These are phyloP conservation scores for Xylariaceae sp. DNA, from an alignment of 2,329 filamentous ascomycete genomes.

Conservation along the genomic window DNA sequence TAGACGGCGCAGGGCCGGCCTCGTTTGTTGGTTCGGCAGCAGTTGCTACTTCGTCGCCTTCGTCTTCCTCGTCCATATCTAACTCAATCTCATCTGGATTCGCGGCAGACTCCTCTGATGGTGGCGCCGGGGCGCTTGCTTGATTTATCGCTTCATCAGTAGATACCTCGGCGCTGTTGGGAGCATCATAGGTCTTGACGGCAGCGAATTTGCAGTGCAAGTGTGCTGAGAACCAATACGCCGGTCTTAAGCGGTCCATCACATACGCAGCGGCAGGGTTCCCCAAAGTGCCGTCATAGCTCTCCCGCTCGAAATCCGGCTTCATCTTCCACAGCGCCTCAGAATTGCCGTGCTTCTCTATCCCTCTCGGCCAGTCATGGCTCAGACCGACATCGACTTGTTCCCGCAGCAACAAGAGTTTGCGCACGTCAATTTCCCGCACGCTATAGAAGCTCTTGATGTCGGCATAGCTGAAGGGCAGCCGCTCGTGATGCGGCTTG, in stretches of 20 bases:
- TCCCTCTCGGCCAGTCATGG: slow-evolving; percentile 89
- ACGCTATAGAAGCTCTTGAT: slow-evolving; percentile 86
- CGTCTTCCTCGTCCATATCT: slow-evolving; percentile 14
- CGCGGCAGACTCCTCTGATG: slow-evolving; percentile 46
- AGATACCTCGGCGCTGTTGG: slow-evolving; percentile 26
- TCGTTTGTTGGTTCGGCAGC: neutral
- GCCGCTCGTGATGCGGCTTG: slow-evolving; percentile 78
- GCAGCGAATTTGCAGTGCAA: slow-evolving; percentile 88
- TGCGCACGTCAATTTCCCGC: slow-evolving; percentile 86
- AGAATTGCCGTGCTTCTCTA: slow-evolving; percentile 78
- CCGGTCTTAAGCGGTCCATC: slow-evolving; percentile 78
- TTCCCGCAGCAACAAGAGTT: slow-evolving; percentile 79
- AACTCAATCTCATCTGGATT: slow-evolving; percentile 30
- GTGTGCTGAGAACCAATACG: slow-evolving; percentile 92
- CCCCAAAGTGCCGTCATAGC: slow-evolving; percentile 73
- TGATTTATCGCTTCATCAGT: slow-evolving; percentile 10
- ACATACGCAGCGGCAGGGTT: slow-evolving; percentile 79
- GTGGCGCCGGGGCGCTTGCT: neutral
- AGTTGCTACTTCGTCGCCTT: neutral
- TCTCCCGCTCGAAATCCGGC: slow-evolving; percentile 74
- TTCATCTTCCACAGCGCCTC: slow-evolving; percentile 72
- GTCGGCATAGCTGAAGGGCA: slow-evolving; percentile 80
- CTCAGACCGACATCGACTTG: slow-evolving; percentile 91
- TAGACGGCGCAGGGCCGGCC: slow-evolving; percentile 7
- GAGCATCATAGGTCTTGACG: slow-evolving; percentile 54